Evolutionary conservation across 2,329 filamentous ascomycete genomes (phyloP).

Genomic region (Xylaria sp.): DNA sequence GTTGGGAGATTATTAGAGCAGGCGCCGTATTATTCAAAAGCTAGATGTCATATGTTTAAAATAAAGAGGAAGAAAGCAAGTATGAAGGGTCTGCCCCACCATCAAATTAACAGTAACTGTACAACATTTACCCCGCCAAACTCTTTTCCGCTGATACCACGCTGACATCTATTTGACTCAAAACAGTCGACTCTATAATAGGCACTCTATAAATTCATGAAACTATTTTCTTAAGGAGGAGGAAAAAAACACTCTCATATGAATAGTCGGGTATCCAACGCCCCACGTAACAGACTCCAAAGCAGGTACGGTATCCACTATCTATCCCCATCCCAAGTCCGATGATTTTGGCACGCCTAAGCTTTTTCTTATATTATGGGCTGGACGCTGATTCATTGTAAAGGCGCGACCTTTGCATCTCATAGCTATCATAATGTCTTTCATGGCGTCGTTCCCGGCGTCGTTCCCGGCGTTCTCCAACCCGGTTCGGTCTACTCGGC

Average conservation of each 20-base stretch:
- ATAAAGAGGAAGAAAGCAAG: neutral
- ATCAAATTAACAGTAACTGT: neutral
- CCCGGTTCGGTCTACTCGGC: neutral
- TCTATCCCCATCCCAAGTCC: no score
- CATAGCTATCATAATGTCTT: slow-evolving; percentile 11
- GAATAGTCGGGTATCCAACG: slow-evolving; percentile 16
- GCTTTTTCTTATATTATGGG: neutral
- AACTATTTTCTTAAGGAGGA: no score
- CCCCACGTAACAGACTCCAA: neutral
- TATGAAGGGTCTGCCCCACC: slow-evolving; percentile 3
- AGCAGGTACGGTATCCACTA: neutral
- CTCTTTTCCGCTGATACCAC: neutral
- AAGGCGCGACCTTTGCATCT: slow-evolving; percentile 5
- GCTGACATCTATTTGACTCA: no score
- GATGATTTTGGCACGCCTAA: neutral
- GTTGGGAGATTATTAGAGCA: neutral
- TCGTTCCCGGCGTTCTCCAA: neutral
- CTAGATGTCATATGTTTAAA: neutral
- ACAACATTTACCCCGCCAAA: slow-evolving; percentile 9
- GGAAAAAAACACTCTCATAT: neutral
- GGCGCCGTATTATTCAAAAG: neutral
- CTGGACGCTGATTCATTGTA: neutral
- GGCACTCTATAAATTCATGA: neutral
- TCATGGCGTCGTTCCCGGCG: neutral
- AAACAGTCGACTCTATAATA: no score